Evolutionary conservation across 495 filamentous ascomycete genomes (phyloP).

Genomic region (Penicillium coffeae): DNA sequence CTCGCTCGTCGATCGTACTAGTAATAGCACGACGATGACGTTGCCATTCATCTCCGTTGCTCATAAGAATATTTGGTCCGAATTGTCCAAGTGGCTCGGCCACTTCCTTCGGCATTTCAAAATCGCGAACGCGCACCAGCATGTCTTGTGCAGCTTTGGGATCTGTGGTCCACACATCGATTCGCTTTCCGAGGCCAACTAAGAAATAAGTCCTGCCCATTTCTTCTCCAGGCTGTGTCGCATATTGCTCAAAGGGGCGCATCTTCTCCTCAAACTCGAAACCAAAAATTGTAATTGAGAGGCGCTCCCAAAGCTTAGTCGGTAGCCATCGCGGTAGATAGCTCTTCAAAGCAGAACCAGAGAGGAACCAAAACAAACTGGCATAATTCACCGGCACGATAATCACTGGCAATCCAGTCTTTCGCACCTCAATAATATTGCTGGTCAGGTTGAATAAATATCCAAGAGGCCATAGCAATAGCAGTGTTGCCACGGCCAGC

Average conservation of each 20-base stretch:
- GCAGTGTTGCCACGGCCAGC: background rate
- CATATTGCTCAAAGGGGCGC: slow-evolving; percentile 1
- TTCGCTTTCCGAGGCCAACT: background rate
- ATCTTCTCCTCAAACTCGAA: slow-evolving; percentile 1
- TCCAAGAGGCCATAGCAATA: background rate
- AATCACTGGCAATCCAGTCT: background rate
- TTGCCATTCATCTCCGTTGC: background rate
- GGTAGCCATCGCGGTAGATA: background rate
- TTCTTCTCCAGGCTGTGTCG: background rate
- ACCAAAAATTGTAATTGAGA: slow-evolving; percentile 1
- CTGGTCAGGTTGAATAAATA: background rate
- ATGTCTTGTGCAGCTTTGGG: background rate
- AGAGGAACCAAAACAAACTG: background rate
- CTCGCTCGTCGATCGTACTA: slow-evolving; percentile 1
- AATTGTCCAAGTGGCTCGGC: background rate
- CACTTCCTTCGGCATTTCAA: background rate
- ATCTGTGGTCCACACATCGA: slow-evolving; percentile 2
- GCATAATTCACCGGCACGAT: background rate
- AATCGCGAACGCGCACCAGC: background rate
- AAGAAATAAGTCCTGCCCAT: background rate
- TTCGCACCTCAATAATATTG: background rate
- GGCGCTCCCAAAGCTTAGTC: background rate
- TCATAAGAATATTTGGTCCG: slow-evolving; percentile 1
- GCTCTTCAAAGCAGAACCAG: background rate
- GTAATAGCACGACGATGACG: background rate